Evolutionary conservation across 495 filamentous ascomycete species (phyloP).

Genomic region (Neurospora pannonica): DNA sequence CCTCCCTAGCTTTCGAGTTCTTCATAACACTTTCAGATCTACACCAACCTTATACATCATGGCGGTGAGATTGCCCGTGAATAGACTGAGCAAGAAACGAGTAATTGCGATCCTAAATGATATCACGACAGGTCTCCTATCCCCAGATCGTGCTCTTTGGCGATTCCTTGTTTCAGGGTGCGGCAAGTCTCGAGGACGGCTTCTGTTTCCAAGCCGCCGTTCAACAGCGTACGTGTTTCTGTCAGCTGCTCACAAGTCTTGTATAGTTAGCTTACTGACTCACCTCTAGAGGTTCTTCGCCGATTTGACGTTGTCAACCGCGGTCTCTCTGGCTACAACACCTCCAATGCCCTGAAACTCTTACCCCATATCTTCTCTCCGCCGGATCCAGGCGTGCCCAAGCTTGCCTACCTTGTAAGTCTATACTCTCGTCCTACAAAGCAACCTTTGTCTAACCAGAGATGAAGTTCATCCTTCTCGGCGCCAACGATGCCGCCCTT

Average conservation of each 20-base stretch:
- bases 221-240: constrained; percentile 47
- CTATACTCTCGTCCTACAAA: background rate
- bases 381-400: constrained; percentile 38
- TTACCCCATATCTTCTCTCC: constrained; percentile 34
- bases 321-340: constrained; percentile 42
- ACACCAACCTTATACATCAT: background rate
- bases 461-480: constrained; percentile 60
- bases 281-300: constrained; percentile 29
- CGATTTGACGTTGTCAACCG: constrained; percentile 41
- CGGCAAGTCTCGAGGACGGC: constrained; percentile 45
- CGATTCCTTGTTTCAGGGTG: constrained; percentile 66
- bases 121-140: constrained; percentile 25
- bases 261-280: background rate
- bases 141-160: constrained; percentile 72
- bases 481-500: constrained; percentile 78
- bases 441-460: background rate
- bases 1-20: background rate
- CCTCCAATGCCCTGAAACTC: constrained; percentile 33
- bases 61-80: background rate
- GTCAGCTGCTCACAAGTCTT: background rate
- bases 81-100: background rate
- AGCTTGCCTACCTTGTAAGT: constrained; percentile 57
- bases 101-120: background rate
- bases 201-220: constrained; percentile 66
- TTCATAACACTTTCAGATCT: background rate